phyloP scores from a whole-genome alignment of 768 basidiomycete species.

The Termitomyces eurrhizus region DNA sequence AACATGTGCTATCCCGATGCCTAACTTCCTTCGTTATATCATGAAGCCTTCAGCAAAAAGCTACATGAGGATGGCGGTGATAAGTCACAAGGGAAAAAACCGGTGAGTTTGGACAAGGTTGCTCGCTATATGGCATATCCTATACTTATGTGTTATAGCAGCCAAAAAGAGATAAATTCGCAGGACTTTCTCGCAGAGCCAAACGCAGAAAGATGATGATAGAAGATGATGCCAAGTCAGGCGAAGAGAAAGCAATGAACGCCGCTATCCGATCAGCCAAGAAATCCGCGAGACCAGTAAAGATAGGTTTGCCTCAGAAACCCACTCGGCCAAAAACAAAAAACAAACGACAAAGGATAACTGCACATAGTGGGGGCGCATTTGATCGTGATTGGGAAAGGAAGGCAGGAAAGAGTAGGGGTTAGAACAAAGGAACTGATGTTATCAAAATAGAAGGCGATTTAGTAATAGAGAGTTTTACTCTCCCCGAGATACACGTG shows the following conservation, averaged over 20 bases:
- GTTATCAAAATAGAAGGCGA: slow-evolving; percentile 44
- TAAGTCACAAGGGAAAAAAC: slow-evolving; percentile 37
- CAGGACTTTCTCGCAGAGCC: slow-evolving; percentile 81
- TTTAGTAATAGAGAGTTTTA: not conserved
- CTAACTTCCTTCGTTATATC: not conserved
- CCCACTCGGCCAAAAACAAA: slow-evolving; percentile 27
- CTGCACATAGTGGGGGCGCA: slow-evolving; percentile 28
- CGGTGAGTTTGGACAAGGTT: slow-evolving; percentile 38
- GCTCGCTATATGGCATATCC: not conserved
- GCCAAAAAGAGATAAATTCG: slow-evolving; percentile 74
- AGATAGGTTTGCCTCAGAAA: slow-evolving; percentile 60
- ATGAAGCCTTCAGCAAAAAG: slow-evolving; percentile 68
- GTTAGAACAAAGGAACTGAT: slow-evolving; percentile 63
- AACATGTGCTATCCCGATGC: slow-evolving; percentile 4
- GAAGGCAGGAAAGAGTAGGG: slow-evolving; percentile 47
- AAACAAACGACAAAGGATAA: slow-evolving; percentile 32
- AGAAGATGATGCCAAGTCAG: slow-evolving; percentile 70
- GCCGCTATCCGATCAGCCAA: slow-evolving; percentile 88
- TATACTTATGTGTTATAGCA: slow-evolving; percentile 23
- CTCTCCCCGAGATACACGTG: not conserved
- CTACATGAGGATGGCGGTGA: slow-evolving; percentile 58
- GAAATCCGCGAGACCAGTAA: slow-evolving; percentile 66
- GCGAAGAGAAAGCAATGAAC: slow-evolving; percentile 49
- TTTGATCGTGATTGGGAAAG: slow-evolving; percentile 63
- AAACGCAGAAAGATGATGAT: slow-evolving; percentile 86